Percentiles rank a stretch among this genome's conserved stretches.
phyloP scores from a whole-genome alignment of 2,329 filamentous ascomycete genomes.

The Fusarium verrucosum region DNA sequence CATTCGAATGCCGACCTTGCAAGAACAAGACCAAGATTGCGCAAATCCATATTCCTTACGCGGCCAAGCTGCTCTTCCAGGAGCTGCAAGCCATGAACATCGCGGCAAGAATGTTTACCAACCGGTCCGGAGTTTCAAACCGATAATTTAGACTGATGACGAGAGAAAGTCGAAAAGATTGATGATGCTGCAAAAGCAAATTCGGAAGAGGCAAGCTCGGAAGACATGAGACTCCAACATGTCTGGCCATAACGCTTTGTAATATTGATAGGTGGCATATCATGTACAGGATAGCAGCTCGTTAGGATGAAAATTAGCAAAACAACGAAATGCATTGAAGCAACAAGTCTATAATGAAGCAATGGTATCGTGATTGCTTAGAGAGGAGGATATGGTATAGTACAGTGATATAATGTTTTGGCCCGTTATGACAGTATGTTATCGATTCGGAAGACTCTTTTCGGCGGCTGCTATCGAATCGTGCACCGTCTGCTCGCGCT shows the following conservation, averaged over 20 bases:
- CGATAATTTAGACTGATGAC: constrained; percentile 58
- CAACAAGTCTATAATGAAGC: constrained; percentile 7
- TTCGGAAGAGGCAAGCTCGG: constrained; percentile 11
- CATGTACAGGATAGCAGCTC: constrained; percentile 36
- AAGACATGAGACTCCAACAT: constrained; percentile 13
- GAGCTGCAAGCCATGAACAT: constrained; percentile 99
- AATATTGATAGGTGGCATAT: constrained; percentile 30
- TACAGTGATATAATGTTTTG: constrained; percentile 12
- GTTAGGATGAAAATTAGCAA: constrained; percentile 33
- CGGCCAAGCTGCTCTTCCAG: constrained; percentile 97
- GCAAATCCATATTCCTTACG: constrained; percentile 97
- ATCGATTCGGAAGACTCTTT: constrained; percentile 42
- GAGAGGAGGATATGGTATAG: constrained; percentile 27
- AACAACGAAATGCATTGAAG: constrained; percentile 40
- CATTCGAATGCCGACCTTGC: constrained; percentile 96
- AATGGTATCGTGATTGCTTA: constrained; percentile 14
- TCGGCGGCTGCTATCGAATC: constrained; percentile 46
- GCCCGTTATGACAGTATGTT: neutral
- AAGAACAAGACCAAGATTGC: constrained; percentile 99
- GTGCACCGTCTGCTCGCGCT: constrained; percentile 83
- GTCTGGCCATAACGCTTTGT: constrained; percentile 36
- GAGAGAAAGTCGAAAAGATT: constrained; percentile 11
- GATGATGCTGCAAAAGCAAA: constrained; percentile 21
- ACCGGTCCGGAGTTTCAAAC: constrained; percentile 78
- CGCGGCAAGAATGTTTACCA: constrained; percentile 95